Evolutionary conservation across 192 early-diverging fungal genomes (phyloP).

Genomic region (Coemansia sp.): DNA sequence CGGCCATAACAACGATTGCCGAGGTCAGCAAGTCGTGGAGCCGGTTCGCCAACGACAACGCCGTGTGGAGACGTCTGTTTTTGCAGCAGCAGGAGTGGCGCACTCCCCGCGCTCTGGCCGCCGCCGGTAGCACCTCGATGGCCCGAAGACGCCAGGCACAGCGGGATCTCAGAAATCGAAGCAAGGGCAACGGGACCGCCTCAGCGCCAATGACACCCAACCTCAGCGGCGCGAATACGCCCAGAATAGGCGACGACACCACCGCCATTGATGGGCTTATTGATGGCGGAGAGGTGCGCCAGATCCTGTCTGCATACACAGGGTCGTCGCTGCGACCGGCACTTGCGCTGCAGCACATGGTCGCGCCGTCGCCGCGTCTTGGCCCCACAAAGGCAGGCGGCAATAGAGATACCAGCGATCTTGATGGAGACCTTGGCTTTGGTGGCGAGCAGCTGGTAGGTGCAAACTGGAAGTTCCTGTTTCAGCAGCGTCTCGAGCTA

Average conservation of each 20-base stretch:
- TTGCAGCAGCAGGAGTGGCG: constrained; percentile 55
- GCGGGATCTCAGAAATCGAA: background rate
- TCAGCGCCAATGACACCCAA: constrained; percentile 6
- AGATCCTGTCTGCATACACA: constrained; percentile 26
- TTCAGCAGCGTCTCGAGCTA: constrained; percentile 60
- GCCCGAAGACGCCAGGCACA: background rate
- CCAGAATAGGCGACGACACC: constrained; percentile 24
- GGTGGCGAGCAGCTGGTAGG: constrained; percentile 8
- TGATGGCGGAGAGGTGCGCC: constrained; percentile 2
- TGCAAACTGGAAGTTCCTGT: constrained; percentile 70
- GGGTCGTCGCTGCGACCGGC: constrained; percentile 43
- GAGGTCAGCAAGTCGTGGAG: constrained; percentile 68
- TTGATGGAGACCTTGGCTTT: background rate
- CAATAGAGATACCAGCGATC: background rate
- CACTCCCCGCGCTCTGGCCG: constrained; percentile 31
- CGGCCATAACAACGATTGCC: constrained; percentile 58
- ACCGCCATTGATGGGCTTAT: background rate
- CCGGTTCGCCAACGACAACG: constrained; percentile 62
- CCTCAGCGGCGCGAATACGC: constrained; percentile 26
- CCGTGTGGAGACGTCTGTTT: constrained; percentile 68
- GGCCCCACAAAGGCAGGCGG: background rate
- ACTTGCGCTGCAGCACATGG: constrained; percentile 43
- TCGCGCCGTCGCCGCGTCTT: constrained; percentile 37
- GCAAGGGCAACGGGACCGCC: constrained; percentile 6
- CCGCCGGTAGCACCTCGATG: constrained; percentile 7